Evolutionary conservation across 495 filamentous ascomycete species (phyloP).

Genomic region (Filosporella fistucella): DNA sequence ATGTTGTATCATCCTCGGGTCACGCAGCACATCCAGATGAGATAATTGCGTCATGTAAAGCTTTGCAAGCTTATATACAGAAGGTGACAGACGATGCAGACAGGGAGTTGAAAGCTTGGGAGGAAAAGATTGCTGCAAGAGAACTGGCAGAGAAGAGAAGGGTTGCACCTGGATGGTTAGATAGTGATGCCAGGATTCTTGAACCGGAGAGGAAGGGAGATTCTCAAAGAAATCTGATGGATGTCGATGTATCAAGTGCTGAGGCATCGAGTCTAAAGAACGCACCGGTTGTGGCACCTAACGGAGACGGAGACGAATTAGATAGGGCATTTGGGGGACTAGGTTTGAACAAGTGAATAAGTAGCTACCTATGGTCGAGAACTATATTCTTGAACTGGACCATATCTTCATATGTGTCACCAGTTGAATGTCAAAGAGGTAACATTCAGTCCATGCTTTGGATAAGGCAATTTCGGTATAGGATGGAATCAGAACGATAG

Average conservation of each 20-base stretch:
- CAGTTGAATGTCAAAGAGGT: too few relatives aligned
- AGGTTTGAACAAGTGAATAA: slow-evolving; percentile 27
- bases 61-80: slow-evolving; percentile 69
- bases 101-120: slow-evolving; percentile 61
- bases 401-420: too few relatives aligned
- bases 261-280: slow-evolving; percentile 23
- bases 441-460: too few relatives aligned
- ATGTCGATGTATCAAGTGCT: slow-evolving; percentile 42
- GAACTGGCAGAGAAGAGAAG: slow-evolving; percentile 90
- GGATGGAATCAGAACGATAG: too few relatives aligned
- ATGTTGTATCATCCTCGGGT: slow-evolving; percentile 68
- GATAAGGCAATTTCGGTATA: too few relatives aligned
- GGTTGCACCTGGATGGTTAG: slow-evolving; percentile 90
- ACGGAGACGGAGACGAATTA: slow-evolving; percentile 65
- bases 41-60: slow-evolving; percentile 73
- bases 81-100: slow-evolving; percentile 59
- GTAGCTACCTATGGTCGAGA: too few relatives aligned
- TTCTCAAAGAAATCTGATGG: slow-evolving; percentile 25
- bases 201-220: slow-evolving; percentile 58
- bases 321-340: slow-evolving; percentile 85
- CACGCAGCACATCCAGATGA: slow-evolving; percentile 77
- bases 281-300: slow-evolving; percentile 25
- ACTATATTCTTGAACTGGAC: too few relatives aligned
- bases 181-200: slow-evolving; percentile 79
- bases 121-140: slow-evolving; percentile 62